phyloP scores from a whole-genome alignment of 176 grass and related monocot species.

The Musa acuminata region DNA sequence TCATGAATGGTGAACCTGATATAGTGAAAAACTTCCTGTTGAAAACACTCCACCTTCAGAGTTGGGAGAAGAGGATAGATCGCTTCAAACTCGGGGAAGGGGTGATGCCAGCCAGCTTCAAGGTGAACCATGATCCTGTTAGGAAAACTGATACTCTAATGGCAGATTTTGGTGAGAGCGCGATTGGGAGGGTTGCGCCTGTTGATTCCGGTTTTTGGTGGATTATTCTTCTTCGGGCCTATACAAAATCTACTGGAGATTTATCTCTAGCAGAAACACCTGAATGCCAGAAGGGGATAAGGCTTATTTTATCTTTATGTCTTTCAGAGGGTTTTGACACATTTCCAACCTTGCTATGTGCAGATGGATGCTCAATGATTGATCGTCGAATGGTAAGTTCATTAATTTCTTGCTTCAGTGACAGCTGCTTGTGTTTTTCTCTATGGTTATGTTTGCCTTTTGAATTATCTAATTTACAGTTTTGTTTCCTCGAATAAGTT shows the following conservation, averaged over 20 bases:
- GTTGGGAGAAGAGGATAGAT: constrained; percentile 86
- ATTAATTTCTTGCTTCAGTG: not conserved
- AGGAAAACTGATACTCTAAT: constrained; percentile 48
- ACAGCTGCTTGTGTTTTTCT: too few relatives aligned
- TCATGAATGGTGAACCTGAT: constrained; percentile 86
- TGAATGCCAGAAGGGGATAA: constrained; percentile 74
- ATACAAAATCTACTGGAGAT: constrained; percentile 92
- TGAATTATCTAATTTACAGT: too few relatives aligned
- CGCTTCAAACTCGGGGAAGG: constrained; percentile 96
- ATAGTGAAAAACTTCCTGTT: constrained; percentile 79
- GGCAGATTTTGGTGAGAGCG: constrained; percentile 92
- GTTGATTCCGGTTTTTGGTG: constrained; percentile 96
- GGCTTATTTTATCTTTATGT: constrained; percentile 80
- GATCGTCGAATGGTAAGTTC: constrained; percentile 67
- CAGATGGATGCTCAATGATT: constrained; percentile 92
- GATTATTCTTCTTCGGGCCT: constrained; percentile 80
- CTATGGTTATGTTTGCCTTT: too few relatives aligned
- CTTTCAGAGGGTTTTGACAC: constrained; percentile 89
- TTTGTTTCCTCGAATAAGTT: too few relatives aligned
- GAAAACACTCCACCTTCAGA: constrained; percentile 74
- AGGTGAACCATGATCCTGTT: constrained; percentile 64
- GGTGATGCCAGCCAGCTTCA: constrained; percentile 91
- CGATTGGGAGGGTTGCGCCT: constrained; percentile 81
- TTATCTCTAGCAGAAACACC: constrained; percentile 44
- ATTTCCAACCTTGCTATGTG: constrained; percentile 87